Conservation (phyloP, 2,329 filamentous ascomycete genomes). For the Lasiodiplodia theobromae region DNA sequence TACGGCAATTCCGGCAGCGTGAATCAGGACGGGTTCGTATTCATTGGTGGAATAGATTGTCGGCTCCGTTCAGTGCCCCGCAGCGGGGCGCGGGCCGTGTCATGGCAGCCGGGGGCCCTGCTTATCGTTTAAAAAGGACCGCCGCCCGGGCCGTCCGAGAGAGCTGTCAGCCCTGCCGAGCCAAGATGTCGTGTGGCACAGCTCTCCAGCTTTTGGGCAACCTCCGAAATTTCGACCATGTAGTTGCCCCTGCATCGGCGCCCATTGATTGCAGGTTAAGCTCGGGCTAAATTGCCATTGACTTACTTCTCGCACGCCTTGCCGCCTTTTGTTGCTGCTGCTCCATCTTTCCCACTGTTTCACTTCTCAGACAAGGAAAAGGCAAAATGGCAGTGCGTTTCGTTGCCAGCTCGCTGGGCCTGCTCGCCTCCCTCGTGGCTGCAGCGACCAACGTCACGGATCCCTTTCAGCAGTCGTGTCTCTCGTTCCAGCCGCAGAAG, state of each 20-base stretch:
- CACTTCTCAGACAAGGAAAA: background rate
- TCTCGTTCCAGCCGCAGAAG: constrained; percentile 18
- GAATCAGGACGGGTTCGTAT: background rate
- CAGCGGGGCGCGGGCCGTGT: constrained; percentile 19
- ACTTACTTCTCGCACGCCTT: background rate
- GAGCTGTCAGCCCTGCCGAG: background rate
- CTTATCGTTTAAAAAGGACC: background rate
- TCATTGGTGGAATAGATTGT: constrained; percentile 8
- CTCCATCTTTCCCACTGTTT: background rate
- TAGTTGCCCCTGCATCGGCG: constrained; percentile 2
- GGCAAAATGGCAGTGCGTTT: constrained; percentile 6
- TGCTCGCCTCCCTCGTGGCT: background rate
- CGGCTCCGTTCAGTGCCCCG: background rate
- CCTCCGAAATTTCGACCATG: constrained; percentile 1
- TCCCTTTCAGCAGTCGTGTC: constrained; percentile 17
- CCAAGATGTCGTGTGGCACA: constrained; percentile 4
- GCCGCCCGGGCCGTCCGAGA: background rate
- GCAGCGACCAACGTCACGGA: constrained; percentile 7
- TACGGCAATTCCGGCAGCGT: background rate
- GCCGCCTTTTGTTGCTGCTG: background rate
- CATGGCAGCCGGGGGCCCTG: background rate
- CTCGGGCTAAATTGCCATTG: constrained; percentile 9
- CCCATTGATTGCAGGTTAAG: background rate
- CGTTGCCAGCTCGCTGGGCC: constrained; percentile 6
- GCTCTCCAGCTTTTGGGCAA: background rate